A percentile compares a stretch with the other conserved stretches of the same genome.
phyloP scores from a whole-genome alignment of 2,329 filamentous ascomycete genomes.

The Ceratocystis ficicola region DNA sequence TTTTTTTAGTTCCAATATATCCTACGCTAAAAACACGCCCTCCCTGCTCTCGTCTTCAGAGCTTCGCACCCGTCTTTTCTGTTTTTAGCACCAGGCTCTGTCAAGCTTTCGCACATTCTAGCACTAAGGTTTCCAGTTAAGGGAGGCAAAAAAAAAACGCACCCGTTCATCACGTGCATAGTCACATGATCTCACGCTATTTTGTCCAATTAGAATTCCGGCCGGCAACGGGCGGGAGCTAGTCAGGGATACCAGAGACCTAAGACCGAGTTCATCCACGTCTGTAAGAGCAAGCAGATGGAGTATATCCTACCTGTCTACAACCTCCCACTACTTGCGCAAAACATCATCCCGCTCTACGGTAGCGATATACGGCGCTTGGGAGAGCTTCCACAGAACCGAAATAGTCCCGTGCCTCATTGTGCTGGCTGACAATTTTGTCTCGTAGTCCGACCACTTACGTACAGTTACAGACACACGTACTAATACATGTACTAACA shows the following conservation, averaged over 20 bases:
- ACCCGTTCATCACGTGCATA: background rate
- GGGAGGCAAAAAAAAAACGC: too few relatives aligned
- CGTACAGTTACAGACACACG: background rate
- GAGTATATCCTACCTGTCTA: background rate
- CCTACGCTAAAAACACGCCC: background rate
- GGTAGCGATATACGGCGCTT: background rate
- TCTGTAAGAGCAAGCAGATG: background rate
- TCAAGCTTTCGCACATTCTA: background rate
- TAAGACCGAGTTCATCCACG: background rate
- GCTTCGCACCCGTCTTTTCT: constrained; percentile 14
- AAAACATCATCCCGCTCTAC: background rate
- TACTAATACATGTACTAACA: background rate
- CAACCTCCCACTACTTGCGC: background rate
- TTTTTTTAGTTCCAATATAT: constrained; percentile 10
- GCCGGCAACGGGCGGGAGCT: background rate
- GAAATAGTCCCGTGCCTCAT: background rate
- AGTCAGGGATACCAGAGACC: background rate
- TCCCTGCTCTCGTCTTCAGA: background rate
- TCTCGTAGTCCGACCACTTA: background rate
- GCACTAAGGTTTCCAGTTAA: too few relatives aligned
- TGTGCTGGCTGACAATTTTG: background rate
- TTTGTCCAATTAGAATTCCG: background rate
- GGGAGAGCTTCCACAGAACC: too few relatives aligned
- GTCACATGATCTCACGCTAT: background rate
- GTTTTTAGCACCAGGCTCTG: background rate